Evolutionary conservation across 2,329 filamentous ascomycete genomes (phyloP).

Genomic region (Aaosphaeria arxii): DNA sequence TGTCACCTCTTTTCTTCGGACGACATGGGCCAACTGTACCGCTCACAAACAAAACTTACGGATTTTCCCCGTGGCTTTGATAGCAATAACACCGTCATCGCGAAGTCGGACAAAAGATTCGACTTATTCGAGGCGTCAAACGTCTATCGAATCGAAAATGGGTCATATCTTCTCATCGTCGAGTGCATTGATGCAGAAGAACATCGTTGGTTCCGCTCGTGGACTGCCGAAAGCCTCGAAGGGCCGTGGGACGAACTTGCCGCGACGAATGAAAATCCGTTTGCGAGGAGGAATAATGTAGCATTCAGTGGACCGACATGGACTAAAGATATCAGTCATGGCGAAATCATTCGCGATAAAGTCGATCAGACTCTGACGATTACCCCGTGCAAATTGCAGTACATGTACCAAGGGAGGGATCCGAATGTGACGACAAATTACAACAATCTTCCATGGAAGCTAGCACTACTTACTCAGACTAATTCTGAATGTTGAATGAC

Average conservation of each 20-base stretch:
- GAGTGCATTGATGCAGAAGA: conserved; percentile 36
- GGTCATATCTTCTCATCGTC: conserved; percentile 38
- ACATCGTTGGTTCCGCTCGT: conserved; percentile 40
- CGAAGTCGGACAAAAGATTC: conserved; percentile 23
- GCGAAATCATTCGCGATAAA: conserved; percentile 30
- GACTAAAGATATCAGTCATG: conserved; percentile 39
- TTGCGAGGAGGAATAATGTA: conserved; percentile 38
- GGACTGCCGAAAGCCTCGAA: conserved; percentile 32
- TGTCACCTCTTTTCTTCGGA: conserved; percentile 43
- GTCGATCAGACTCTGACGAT: conserved; percentile 40
- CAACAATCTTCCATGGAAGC: conserved; percentile 37
- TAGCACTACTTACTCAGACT: conserved; percentile 31
- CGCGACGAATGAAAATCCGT: conserved; percentile 36
- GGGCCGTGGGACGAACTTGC: conserved; percentile 37
- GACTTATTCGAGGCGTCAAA: conserved; percentile 39
- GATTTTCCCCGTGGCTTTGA: conserved; percentile 36
- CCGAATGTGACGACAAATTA: conserved; percentile 29
- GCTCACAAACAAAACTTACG: conserved; percentile 32
- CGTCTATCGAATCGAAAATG: conserved; percentile 32
- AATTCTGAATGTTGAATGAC: background rate
- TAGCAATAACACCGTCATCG: conserved; percentile 34
- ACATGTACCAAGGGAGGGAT: conserved; percentile 40
- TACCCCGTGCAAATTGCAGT: conserved; percentile 30
- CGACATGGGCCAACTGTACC: conserved; percentile 43
- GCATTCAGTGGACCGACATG: conserved; percentile 32